A percentile compares a stretch with the other conserved stretches of the same genome.
These are phyloP conservation scores for Sporobolomyces roseus DNA, from an alignment of 768 basidiomycete species.

Conservation along the genomic window DNA sequence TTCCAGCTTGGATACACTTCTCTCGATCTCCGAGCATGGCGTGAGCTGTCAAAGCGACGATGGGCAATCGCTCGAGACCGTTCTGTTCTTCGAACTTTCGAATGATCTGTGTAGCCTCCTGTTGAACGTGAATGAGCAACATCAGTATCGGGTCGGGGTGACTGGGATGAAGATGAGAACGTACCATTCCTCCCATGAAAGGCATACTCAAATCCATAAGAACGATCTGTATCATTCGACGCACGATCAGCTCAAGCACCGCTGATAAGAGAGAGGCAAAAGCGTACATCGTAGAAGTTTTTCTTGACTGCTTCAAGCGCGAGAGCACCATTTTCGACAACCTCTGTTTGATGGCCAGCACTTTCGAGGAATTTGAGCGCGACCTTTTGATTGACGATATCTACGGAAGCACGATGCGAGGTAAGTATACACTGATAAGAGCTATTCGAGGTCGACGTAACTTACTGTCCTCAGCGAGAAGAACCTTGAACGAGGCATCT, in stretches of 20 bases:
- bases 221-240: constrained; percentile 10
- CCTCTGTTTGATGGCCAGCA: constrained; percentile 90
- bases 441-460: no score
- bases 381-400: constrained; percentile 75
- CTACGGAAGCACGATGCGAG: constrained; percentile 1
- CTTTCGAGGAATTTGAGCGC: constrained; percentile 95
- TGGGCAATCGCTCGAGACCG: constrained; percentile 70
- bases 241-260: not conserved
- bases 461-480: constrained; percentile 84
- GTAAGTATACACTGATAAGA: no score
- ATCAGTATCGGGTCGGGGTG: not conserved
- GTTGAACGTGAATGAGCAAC: constrained; percentile 53
- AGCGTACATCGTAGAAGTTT: constrained; percentile 44
- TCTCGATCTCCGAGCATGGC: constrained; percentile 91
- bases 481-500: constrained; percentile 82
- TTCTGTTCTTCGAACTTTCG: constrained; percentile 74
- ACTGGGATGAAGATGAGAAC: not conserved
- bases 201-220: constrained; percentile 92
- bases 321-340: constrained; percentile 92
- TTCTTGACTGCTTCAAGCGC: constrained; percentile 89
- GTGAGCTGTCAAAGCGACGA: constrained; percentile 94
- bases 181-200: constrained; percentile 66
- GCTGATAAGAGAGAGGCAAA: not conserved
- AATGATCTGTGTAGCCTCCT: constrained; percentile 93
- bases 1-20: constrained; percentile 68